Base-by-base conservation (phyloP, 139 green algal species). In the Closterium sp. region DNA sequence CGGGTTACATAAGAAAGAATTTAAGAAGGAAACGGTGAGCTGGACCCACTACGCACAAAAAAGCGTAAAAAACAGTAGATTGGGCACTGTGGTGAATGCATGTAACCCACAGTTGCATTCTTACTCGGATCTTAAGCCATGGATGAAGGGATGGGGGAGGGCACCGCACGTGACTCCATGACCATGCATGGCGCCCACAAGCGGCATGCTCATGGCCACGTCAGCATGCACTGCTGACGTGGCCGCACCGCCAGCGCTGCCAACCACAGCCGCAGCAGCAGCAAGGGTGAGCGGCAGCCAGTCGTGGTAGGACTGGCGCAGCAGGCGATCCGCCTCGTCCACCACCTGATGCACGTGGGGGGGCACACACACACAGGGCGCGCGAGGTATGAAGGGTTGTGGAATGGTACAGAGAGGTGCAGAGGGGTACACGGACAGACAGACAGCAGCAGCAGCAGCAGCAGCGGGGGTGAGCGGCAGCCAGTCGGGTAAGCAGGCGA, bases 251-350 rank as follows among this genome's bases (percentile, higher is more conserved):
- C n/a, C 83, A 33, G n/a, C n/a, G 83, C 16, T 88, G 88, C 36
- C 33, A 89, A 8, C 7, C 19, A 28, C 32, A 2, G 85, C 93
- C 6, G n/a, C 88, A 33, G 84, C 55, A 1, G 89, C 89, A 4
- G 55, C 84, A 12, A 95, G 33, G 86, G 98, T 94, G n/a, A 92
- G 88, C 0, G 96, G 95, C 87, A 99, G 95, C 97, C 97, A 99
- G 86, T 96, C 96, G 81, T 99, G 96, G 94, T 99, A 99, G n/a
- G 94, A 92, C 95, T 99, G 97, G 1, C 97, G 94, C 91, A 99
- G 95, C 91, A 99, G 95, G 4, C 97, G 92, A 91, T 99, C 97
- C 5, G 96, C 96, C 94, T 99, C 97, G 84, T 99, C 97, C 9
- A 99, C 96, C 5, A 99, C 91, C 91, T 94, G 64, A 25, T 90